phyloP scores from a whole-genome alignment of 2,329 filamentous ascomycete genomes.

The Dactylellina sp. region DNA sequence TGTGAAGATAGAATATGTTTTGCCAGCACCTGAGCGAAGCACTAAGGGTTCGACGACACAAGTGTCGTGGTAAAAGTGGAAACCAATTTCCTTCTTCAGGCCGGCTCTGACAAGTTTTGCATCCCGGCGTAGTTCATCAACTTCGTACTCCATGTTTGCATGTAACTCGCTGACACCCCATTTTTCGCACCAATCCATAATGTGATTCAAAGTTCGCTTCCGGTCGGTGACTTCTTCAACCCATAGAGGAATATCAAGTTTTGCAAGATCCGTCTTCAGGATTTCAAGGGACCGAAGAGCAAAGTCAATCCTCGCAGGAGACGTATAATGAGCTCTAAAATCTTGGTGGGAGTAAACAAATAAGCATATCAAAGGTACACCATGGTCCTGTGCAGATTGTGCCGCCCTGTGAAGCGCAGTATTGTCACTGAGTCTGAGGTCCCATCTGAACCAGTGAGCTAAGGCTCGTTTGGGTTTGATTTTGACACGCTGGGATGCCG shows the following conservation, averaged over 20 bases:
- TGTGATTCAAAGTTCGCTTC: slow-evolving; percentile 71
- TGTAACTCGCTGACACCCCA: slow-evolving; percentile 83
- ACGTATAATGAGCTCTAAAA: slow-evolving; percentile 81
- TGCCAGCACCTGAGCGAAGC: slow-evolving; percentile 70
- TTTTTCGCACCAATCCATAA: slow-evolving; percentile 74
- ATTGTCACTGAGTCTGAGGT: slow-evolving; percentile 80
- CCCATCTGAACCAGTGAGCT: slow-evolving; percentile 91
- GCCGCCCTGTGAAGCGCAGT: slow-evolving; percentile 76
- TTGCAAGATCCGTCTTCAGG: slow-evolving; percentile 74
- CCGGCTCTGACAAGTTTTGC: slow-evolving; percentile 73
- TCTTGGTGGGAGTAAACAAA: slow-evolving; percentile 87
- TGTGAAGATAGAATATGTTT: slow-evolving; percentile 84
- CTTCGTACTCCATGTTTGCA: slow-evolving; percentile 90
- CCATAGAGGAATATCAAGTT: slow-evolving; percentile 80
- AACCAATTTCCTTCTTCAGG: slow-evolving; percentile 73
- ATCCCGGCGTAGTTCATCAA: slow-evolving; percentile 86
- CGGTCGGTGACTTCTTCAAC: slow-evolving; percentile 78
- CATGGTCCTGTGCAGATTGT: slow-evolving; percentile 73
- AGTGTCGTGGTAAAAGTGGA: slow-evolving; percentile 82
- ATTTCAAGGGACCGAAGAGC: slow-evolving; percentile 77
- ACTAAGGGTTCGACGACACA: slow-evolving; percentile 77
- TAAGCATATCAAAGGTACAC: slow-evolving; percentile 78
- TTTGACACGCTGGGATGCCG: slow-evolving; percentile 68
- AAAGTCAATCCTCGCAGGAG: slow-evolving; percentile 81
- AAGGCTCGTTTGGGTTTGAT: slow-evolving; percentile 73